Evolutionary conservation across 176 grass and related monocot genomes (phyloP).

Genomic region (Eremochloa ophiuroides): DNA sequence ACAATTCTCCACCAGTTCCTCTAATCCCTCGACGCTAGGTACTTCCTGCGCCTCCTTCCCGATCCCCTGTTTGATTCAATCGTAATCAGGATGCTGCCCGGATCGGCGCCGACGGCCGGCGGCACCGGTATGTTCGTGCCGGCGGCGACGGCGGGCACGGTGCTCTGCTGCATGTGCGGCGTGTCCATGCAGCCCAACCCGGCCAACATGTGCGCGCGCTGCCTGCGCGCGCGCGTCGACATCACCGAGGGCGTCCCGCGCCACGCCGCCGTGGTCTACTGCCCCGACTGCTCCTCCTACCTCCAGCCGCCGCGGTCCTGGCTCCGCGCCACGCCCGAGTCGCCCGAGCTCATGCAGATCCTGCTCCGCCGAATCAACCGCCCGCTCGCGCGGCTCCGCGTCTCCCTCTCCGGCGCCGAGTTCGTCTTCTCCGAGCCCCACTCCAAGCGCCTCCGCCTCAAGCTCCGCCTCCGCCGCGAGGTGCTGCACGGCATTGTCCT

Average conservation of each 20-base stretch:
- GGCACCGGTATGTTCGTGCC: constrained; percentile 88
- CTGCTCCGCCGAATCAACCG: constrained; percentile 66
- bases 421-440: constrained; percentile 95
- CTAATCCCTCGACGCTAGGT: not conserved
- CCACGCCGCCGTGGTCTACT: constrained; percentile 25
- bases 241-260: constrained; percentile 29
- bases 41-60: not conserved
- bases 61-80: not conserved
- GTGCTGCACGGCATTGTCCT: constrained; percentile 66
- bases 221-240: constrained; percentile 67
- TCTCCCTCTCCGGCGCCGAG: constrained; percentile 73
- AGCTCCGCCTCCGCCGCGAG: constrained; percentile 83
- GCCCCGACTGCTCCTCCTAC: constrained; percentile 25
- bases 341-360: constrained; percentile 79
- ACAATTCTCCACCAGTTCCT: not conserved
- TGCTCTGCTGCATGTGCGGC: constrained; percentile 93
- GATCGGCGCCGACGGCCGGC: constrained; percentile 36
- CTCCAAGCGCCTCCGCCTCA: constrained; percentile 94
- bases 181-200: constrained; percentile 78
- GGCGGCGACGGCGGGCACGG: constrained; percentile 74
- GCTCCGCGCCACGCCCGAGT: constrained; percentile 46
- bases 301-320: constrained; percentile 31
- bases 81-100: constrained; percentile 36
- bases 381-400: constrained; percentile 54
- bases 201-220: constrained; percentile 90